Base-by-base conservation (phyloP, 352 stramenopile species). In the Phytophthora sp. region DNA sequence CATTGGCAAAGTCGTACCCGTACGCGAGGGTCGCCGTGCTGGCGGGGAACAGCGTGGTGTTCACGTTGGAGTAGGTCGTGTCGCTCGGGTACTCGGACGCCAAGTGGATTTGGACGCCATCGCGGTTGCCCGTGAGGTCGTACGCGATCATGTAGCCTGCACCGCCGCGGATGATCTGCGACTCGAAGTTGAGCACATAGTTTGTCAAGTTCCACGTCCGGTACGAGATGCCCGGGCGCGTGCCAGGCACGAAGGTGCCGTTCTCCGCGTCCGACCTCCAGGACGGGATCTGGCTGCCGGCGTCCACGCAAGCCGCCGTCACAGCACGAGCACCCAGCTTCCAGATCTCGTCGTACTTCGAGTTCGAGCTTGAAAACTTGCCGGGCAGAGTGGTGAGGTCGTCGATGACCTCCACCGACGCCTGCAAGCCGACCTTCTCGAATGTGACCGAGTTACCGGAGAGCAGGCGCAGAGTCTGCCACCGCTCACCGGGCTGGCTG, bases 331-430 rank as follows among this genome's bases (percentile, higher is more conserved):
- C 44, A 37, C 62, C 66, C 4, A 76, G 48, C 15, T 44, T 48
- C 66, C 66, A 76, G 46, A 76, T 76, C 51, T 71, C 53, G 52
- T 76, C 46, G 62, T 69, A 72, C 55, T 72, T 76, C 21, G 59
- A 15, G 30, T 69, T 76, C 20, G 63, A 71, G 52, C 66, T 76
- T 27, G 55, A 62, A 34, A 72, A 76, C 32, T 60, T 72, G 18
- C 66, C 62, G 0, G 66, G 55, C 4, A 76, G 52, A 23, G 39
- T 62, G 26, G 45, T 59, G 15, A 72, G 55, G 32, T 60, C 53
- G 41, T 72, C 66, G 27, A 62, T 56, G 13, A 72, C 66, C 21
- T 76, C 66, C 23, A 72, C 52, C 1, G 66, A 69, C 2, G 66
- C 38, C 18, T 66, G 64, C 21, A 76, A 42, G 0, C 66, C 62